Conservation (phyloP, 352 stramenopile genomes). For the Phytophthora sp. region DNA sequence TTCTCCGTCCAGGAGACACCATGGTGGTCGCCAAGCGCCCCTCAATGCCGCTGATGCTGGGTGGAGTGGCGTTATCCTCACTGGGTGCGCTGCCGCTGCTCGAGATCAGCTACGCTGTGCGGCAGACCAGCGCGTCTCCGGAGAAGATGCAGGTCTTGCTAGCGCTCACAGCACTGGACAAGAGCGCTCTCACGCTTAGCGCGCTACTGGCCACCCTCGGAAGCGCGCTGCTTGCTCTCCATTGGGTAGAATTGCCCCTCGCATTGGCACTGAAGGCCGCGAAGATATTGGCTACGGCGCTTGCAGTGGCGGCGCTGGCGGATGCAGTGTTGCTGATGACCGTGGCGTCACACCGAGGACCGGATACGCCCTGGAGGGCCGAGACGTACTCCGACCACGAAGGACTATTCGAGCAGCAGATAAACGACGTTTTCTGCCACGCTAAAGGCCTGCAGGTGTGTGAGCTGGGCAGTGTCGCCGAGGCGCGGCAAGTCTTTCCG, state of each 20-base stretch:
- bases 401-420: constrained; percentile 36
- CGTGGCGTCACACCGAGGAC: constrained; percentile 19
- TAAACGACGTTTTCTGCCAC: constrained; percentile 62
- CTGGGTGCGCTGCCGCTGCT: constrained; percentile 41
- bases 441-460: constrained; percentile 52
- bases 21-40: constrained; percentile 25
- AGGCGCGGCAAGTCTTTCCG: constrained; percentile 49
- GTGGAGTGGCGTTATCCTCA: constrained; percentile 31
- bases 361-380: constrained; percentile 40
- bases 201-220: constrained; percentile 23
- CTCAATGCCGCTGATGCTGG: constrained; percentile 17
- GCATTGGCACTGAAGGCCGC: constrained; percentile 5
- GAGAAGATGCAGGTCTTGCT: constrained; percentile 26
- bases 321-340: constrained; percentile 26
- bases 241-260: constrained; percentile 29
- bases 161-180: constrained; percentile 37
- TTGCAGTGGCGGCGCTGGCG: constrained; percentile 22
- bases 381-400: constrained; percentile 35
- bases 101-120: constrained; percentile 31
- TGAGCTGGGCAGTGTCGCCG: constrained; percentile 41
- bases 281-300: constrained; percentile 20
- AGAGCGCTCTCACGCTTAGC: constrained; percentile 32
- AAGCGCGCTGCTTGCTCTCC: constrained; percentile 30
- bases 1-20: background rate
- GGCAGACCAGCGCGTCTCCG: background rate